Evolutionary conservation across 2,329 filamentous ascomycete species (phyloP).

Genomic region (Sclerotinia minor): DNA sequence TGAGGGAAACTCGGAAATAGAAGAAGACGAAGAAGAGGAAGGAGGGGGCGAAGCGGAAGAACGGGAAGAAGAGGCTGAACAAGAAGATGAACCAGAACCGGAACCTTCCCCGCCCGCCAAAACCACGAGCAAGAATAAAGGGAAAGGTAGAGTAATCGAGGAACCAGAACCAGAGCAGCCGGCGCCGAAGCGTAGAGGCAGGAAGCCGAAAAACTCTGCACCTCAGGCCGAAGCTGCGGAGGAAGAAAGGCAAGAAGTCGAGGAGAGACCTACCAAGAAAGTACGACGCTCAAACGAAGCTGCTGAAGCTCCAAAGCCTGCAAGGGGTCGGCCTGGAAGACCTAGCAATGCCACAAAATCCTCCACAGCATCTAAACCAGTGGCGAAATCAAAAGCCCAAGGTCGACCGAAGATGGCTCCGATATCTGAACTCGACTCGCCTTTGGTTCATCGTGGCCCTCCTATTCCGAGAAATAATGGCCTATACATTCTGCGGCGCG

Average conservation of each 20-base stretch:
- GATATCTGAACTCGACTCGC: slow-evolving; percentile 35
- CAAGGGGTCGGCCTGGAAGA: slow-evolving; percentile 7
- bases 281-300: slow-evolving; percentile 29
- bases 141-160: slow-evolving; percentile 24
- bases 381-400: slow-evolving; percentile 26
- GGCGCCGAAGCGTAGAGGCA: slow-evolving; percentile 16
- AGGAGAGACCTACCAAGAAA: slow-evolving; percentile 30
- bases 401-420: slow-evolving; percentile 30
- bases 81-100: slow-evolving; percentile 29
- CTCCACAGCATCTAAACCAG: slow-evolving; percentile 30
- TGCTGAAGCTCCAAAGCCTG: slow-evolving; percentile 21
- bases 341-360: slow-evolving; percentile 15
- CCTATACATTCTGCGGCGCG: slow-evolving; percentile 52
- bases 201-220: slow-evolving; percentile 19
- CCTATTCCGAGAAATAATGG: slow-evolving; percentile 49
- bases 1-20: slow-evolving; percentile 29
- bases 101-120: slow-evolving; percentile 19
- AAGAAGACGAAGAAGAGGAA: slow-evolving; percentile 26
- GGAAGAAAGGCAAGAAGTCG: slow-evolving; percentile 20
- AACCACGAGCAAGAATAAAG: slow-evolving; percentile 18
- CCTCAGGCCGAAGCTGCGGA: slow-evolving; percentile 26
- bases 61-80: slow-evolving; percentile 24
- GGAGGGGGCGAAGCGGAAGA: too few relatives aligned
- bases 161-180: slow-evolving; percentile 11
- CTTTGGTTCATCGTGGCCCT: slow-evolving; percentile 39